Evolutionary conservation across 441 rosid genomes (phyloP), one percentile per base, ranked within the genome.

Genomic region (Corymbia calophylla): DNA sequence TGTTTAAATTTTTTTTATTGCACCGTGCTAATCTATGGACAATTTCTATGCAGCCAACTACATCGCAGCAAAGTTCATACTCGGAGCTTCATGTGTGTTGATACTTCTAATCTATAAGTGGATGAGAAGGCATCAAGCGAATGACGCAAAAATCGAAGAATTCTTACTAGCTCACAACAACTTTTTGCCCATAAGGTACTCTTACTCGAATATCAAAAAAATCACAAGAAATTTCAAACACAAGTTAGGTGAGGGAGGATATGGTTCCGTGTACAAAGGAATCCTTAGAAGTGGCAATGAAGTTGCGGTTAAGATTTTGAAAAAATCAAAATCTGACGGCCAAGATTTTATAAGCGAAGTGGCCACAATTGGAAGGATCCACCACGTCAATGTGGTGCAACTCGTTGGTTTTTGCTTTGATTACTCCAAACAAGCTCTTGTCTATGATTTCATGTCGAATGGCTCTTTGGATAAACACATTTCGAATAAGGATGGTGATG

Each of bases 131-230:
- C 39, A 66, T 0, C 23, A 14, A 31, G 73, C 12, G 0, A 66
- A 15, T 0, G 73, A 66, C 0, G 3, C 1, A 7, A 31, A 66
- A 21, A 31, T 66, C 0, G 10, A 66, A 66, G 19, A 66, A n/a
- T 66, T 66, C 73, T 11, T 66, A 66, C 39, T 16, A n/a, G 11
- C 23, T 66, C 73, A 29, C 9, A 14, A 31, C 1, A 31, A 15
- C 21, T 31, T 66, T 15, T 1, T 2, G 0, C 39, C 73, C 21
- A 4, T 66, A 16, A 66, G 73, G 23, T 66, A 66, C 21, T 66
- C 73, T 16, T 31, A 16, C 0, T n/a, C 3, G 0, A 10, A 66
- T 31, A 66, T 66, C 19, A 66, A 66, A 39, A 66, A 66, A 18
- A 31, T 31, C 9, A 66, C 73, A 31, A 31, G 9, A 16, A 66